These are phyloP conservation scores for Eutrema japonicum DNA, from an alignment of 345 rosid species.

Conservation along the genomic window DNA sequence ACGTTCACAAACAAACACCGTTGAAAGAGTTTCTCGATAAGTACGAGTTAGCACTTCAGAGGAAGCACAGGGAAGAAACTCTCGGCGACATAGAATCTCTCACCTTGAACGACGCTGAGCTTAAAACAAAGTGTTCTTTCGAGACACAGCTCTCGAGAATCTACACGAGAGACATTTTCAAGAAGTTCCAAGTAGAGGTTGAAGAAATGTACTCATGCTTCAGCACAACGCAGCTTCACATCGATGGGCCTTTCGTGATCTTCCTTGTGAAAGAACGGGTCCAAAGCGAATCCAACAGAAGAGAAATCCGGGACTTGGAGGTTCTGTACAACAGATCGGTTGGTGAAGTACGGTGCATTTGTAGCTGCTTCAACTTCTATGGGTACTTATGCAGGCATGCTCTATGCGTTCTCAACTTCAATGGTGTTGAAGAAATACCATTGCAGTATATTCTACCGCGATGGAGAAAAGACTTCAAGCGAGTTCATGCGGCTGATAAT, in stretches of 20 bases:
- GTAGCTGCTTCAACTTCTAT: constrained; percentile 81
- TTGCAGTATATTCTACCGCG: constrained; percentile 58
- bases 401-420: constrained; percentile 71
- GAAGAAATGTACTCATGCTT: constrained; percentile 90
- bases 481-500: constrained; percentile 47
- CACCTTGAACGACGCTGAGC: constrained; percentile 42
- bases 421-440: constrained; percentile 77
- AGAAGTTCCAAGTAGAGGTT: constrained; percentile 78
- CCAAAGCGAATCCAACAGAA: constrained; percentile 55
- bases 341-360: constrained; percentile 77
- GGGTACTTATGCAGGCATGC: constrained; percentile 93
- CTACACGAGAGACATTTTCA: constrained; percentile 70
- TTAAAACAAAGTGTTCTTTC: constrained; percentile 73
- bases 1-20: constrained; percentile 75
- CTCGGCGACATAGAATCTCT: constrained; percentile 65
- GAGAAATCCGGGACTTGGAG: constrained; percentile 68
- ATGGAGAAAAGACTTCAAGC: constrained; percentile 75
- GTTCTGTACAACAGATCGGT: constrained; percentile 77
- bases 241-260: constrained; percentile 66
- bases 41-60: constrained; percentile 73
- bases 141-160: constrained; percentile 81
- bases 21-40: constrained; percentile 89
- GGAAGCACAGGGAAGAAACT: constrained; percentile 75
- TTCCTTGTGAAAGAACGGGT: constrained; percentile 80
- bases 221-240: constrained; percentile 70